Evolutionary conservation across 805 yeast genomes (phyloP).

Genomic region (Candida khao-thaluensis): DNA sequence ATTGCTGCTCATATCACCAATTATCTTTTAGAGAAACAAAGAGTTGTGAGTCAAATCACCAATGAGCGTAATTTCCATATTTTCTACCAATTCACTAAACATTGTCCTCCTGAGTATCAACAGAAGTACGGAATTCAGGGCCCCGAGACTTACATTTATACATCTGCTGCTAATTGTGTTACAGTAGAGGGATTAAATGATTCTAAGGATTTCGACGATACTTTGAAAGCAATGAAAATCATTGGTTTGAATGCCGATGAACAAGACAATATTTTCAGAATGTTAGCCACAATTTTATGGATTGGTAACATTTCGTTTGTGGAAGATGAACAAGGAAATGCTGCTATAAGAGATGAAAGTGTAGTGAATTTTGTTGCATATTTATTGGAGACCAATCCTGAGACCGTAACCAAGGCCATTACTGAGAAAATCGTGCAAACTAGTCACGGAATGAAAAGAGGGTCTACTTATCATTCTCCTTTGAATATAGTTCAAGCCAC

Average conservation of each 20-base stretch:
- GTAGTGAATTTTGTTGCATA: constrained; percentile 97
- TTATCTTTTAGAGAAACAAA: constrained; percentile 87
- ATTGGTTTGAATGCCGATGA: constrained; percentile 82
- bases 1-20: constrained; percentile 95
- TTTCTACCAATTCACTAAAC: constrained; percentile 92
- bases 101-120: constrained; percentile 81
- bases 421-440: constrained; percentile 87
- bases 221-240: constrained; percentile 79
- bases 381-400: constrained; percentile 74
- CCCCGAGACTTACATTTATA: constrained; percentile 90
- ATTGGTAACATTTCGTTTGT: constrained; percentile 85
- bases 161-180: constrained; percentile 82
- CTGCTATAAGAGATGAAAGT: constrained; percentile 76
- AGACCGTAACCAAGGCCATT: constrained; percentile 62
- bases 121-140: constrained; percentile 85
- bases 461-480: constrained; percentile 93
- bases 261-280: constrained; percentile 85
- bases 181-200: constrained; percentile 88
- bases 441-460: constrained; percentile 82
- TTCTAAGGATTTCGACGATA: constrained; percentile 71
- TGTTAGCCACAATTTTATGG: constrained; percentile 87
- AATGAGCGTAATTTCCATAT: constrained; percentile 96
- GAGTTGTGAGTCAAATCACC: constrained; percentile 93
- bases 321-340: constrained; percentile 86
- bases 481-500: constrained; percentile 88